Base-by-base conservation (phyloP, 179 eudicot species). In the Beta corolliflora region DNA sequence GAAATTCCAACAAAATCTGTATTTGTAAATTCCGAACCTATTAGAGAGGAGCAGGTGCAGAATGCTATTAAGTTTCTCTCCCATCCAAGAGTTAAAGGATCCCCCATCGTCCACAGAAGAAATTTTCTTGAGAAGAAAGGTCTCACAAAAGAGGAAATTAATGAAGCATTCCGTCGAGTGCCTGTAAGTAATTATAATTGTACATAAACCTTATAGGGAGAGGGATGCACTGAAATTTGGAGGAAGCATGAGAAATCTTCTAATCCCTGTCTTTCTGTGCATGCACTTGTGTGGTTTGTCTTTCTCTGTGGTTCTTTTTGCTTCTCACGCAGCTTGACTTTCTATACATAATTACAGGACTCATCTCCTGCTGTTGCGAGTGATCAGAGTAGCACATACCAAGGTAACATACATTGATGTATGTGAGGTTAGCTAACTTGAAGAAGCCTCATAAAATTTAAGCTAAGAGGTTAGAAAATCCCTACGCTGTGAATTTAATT, bases 101-200 rank as follows among this genome's bases (percentile, higher is more conserved):
- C 99, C 7, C 94, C 99, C 2, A 89, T 96, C 58, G 88, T 92
- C 69, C 91, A 96, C 76, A 87, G 97, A 82, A 87, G 99, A 77
- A 94, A 97, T 81, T 96, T 96, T 87, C 98, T 94, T 73, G 99
- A 96, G 89, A 90, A 87, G 84, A 96, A 96, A 85, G 99, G 99
- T 76, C 97, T 96, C 68, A 94, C 99, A 18, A 94, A 94, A 83
- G 99, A 96, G 85, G 99, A 96, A 88, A 96, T 96, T 23, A 97
- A 96, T 88, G 99, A 94, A 90, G 99, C 99, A 78, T 94, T 96
- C 83, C 91, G 94, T 63, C 97, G 94, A 77, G 99, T 96, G 65
- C 99, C 99, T 56, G 99, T 96, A 87, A 90, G 97, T 81, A 45
- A 73, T 63, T 81, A 15, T 73, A 50, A 23, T 58, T 69, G 59